A percentile compares a stretch with the other conserved stretches of the same genome.
These are phyloP conservation scores for Saksenaea vasiformis DNA, from an alignment of 371 early-diverging fungal genomes.

Conservation along the genomic window DNA sequence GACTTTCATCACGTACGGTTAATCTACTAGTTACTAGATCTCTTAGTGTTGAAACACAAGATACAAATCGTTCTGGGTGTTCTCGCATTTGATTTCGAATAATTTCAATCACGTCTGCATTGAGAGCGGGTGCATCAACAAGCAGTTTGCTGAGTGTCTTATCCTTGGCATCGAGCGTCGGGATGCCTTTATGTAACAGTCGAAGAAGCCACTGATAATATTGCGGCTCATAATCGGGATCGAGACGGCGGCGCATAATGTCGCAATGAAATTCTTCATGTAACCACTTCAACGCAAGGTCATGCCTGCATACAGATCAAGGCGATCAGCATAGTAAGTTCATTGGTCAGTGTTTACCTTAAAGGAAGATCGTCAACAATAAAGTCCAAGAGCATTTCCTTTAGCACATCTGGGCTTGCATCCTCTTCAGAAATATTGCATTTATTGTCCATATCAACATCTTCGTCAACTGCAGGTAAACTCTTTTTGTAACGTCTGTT, in stretches of 20 bases:
- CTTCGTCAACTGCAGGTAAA: background rate
- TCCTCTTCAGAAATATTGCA: conserved; percentile 10
- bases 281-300: conserved; percentile 48
- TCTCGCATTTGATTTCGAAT: conserved; percentile 29
- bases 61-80: conserved; percentile 43
- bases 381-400: conserved; percentile 38
- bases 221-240: conserved; percentile 19
- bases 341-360: conserved; percentile 17
- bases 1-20: conserved; percentile 28
- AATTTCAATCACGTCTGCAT: conserved; percentile 27
- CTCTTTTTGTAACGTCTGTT: background rate
- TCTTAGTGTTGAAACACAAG: conserved; percentile 40
- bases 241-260: conserved; percentile 8
- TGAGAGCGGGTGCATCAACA: conserved; percentile 44
- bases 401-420: conserved; percentile 19
- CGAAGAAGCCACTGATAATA: conserved; percentile 42
- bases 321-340: background rate
- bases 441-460: conserved; percentile 8
- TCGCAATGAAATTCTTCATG: conserved; percentile 41
- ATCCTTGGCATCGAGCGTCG: conserved; percentile 41
- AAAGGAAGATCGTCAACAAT: conserved; percentile 30
- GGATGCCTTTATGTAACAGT: conserved; percentile 31
- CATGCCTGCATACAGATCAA: conserved; percentile 21
- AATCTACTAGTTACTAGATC: conserved; percentile 35
- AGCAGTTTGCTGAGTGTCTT: conserved; percentile 38